These are phyloP conservation scores for Termitomyces sp. DNA, from an alignment of 768 basidiomycete species.

Conservation along the genomic window DNA sequence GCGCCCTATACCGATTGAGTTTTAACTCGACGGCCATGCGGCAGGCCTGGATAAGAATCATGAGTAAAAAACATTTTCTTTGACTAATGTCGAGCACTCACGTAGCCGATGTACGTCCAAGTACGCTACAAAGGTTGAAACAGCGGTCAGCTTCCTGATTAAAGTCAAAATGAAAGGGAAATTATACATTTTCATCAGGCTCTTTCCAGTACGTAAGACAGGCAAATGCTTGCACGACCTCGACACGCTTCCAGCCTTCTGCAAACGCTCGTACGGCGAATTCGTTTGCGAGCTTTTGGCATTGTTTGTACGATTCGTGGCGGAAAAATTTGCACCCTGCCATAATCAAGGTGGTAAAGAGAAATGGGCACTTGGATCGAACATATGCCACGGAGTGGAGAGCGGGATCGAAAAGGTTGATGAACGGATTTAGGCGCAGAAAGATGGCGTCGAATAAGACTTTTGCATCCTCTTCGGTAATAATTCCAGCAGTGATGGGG, in stretches of 20 bases:
- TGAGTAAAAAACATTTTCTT: neutral
- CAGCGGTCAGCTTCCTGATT: slow-evolving; percentile 12
- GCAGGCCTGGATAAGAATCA: slow-evolving; percentile 49
- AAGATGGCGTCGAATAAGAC: slow-evolving; percentile 76
- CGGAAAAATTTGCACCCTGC: slow-evolving; percentile 83
- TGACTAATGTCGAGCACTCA: slow-evolving; percentile 28
- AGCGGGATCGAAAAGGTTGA: slow-evolving; percentile 85
- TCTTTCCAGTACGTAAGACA: slow-evolving; percentile 90
- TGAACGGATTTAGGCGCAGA: slow-evolving; percentile 81
- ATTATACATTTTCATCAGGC: slow-evolving; percentile 68
- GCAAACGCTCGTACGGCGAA: slow-evolving; percentile 75
- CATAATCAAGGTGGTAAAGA: slow-evolving; percentile 83
- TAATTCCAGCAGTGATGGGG: slow-evolving; percentile 66
- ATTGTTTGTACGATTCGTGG: slow-evolving; percentile 57
- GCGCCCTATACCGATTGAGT: slow-evolving; percentile 62
- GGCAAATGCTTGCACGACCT: slow-evolving; percentile 85
- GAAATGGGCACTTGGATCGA: slow-evolving; percentile 72
- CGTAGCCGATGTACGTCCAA: slow-evolving; percentile 86
- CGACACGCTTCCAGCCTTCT: slow-evolving; percentile 75
- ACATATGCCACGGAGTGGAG: slow-evolving; percentile 79
- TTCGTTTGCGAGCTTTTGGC: slow-evolving; percentile 68
- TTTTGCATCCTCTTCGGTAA: slow-evolving; percentile 65
- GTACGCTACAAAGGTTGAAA: slow-evolving; percentile 47
- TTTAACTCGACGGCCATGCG: slow-evolving; percentile 85
- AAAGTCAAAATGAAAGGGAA: slow-evolving; percentile 4